Percentiles rank a stretch among this genome's conserved stretches.
Conservation (phyloP, 2,329 filamentous ascomycete genomes). For the Fusarium euwallaceae region DNA sequence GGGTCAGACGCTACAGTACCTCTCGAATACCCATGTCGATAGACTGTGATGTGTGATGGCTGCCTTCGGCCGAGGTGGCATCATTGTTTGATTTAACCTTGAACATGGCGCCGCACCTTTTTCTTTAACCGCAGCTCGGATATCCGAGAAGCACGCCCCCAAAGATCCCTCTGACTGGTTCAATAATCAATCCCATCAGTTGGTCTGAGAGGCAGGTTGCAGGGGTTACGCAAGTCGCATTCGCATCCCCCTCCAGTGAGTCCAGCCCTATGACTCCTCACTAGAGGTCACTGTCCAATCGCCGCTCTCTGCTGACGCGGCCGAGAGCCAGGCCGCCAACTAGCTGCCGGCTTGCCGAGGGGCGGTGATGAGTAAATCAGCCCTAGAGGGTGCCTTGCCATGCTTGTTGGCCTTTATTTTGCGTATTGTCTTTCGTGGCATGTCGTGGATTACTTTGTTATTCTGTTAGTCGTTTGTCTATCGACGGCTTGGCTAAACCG, state of each 20-base stretch:
- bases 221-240: conserved; percentile 39
- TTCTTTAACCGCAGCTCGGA: not conserved
- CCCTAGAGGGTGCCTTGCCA: not conserved
- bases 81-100: conserved; percentile 25
- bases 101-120: not conserved
- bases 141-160: not conserved
- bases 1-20: not conserved
- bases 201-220: not conserved
- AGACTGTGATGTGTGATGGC: not conserved
- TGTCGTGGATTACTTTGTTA: not conserved
- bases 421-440: conserved; percentile 12
- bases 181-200: not conserved
- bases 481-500: not conserved
- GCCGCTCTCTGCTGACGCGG: conserved; percentile 39
- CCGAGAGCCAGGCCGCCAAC: conserved; percentile 31
- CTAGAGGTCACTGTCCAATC: conserved; percentile 26
- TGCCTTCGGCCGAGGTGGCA: conserved; percentile 11
- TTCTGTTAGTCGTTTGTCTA: not conserved
- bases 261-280: conserved; percentile 42
- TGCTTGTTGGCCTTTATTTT: not conserved
- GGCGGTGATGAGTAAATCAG: conserved; percentile 19
- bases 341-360: conserved; percentile 12
- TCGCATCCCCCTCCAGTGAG: conserved; percentile 22
- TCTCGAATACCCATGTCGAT: too few relatives aligned
- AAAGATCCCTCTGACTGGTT: not conserved